These are phyloP conservation scores for Didymella sp. DNA, from an alignment of 2,329 filamentous ascomycete species.

Conservation along the genomic window DNA sequence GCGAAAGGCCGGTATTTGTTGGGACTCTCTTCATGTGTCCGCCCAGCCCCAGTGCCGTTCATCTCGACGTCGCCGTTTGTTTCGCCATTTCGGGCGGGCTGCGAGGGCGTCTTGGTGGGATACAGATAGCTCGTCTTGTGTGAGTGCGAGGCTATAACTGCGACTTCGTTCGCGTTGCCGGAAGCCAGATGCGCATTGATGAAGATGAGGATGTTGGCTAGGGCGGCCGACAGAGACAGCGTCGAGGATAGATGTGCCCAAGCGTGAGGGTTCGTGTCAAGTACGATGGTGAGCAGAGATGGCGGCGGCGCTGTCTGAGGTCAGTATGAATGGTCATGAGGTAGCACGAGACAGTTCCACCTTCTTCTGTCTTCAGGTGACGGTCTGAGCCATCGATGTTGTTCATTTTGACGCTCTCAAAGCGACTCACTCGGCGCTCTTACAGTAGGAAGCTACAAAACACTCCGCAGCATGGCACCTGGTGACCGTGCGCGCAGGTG, in stretches of 20 bases:
- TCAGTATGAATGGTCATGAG: slow-evolving; percentile 8
- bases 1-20: slow-evolving; percentile 97
- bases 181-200: slow-evolving; percentile 95
- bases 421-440: not conserved
- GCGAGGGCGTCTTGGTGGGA: slow-evolving; percentile 59
- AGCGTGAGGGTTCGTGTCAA: slow-evolving; percentile 96
- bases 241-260: slow-evolving; percentile 80
- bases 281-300: slow-evolving; percentile 85
- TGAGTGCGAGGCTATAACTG: slow-evolving; percentile 87
- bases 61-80: slow-evolving; percentile 38
- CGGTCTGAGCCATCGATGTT: slow-evolving; percentile 66
- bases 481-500: not conserved
- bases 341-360: slow-evolving; percentile 22
- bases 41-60: slow-evolving; percentile 33
- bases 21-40: slow-evolving; percentile 56
- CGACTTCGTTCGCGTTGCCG: slow-evolving; percentile 91
- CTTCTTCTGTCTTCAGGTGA: slow-evolving; percentile 48
- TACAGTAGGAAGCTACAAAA: not conserved
- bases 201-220: slow-evolving; percentile 92
- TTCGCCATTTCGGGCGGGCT: slow-evolving; percentile 25
- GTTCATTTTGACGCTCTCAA: slow-evolving; percentile 61
- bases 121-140: slow-evolving; percentile 91
- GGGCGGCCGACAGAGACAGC: slow-evolving; percentile 80
- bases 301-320: slow-evolving; percentile 63
- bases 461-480: not conserved